phyloP scores from a whole-genome alignment of 2,329 filamentous ascomycete species.

The Clonostachys chloroleuca region DNA sequence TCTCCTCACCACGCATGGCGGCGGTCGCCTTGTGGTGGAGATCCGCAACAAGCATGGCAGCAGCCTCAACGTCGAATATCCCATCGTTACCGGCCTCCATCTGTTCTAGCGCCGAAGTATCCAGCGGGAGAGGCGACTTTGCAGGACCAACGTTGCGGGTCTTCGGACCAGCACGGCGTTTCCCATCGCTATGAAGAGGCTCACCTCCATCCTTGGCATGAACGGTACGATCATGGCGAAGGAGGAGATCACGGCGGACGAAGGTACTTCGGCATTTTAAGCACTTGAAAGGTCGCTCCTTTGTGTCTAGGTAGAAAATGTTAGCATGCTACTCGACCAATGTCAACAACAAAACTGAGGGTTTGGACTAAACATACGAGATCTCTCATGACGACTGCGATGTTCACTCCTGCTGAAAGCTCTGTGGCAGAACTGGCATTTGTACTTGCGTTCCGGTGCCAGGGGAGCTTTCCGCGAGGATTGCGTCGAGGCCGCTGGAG shows the following conservation, averaged over 20 bases:
- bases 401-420: slow-evolving; percentile 98
- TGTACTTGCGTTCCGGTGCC: slow-evolving; percentile 96
- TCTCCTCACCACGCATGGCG: slow-evolving; percentile 56
- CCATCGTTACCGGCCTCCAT: slow-evolving; percentile 87
- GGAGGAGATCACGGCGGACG: slow-evolving; percentile 90
- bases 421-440: slow-evolving; percentile 97
- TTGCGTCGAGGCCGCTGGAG: slow-evolving; percentile 63
- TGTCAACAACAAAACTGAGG: slow-evolving; percentile 3
- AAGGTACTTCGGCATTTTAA: slow-evolving; percentile 98
- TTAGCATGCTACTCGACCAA: slow-evolving; percentile 13
- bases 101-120: slow-evolving; percentile 84
- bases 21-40: slow-evolving; percentile 90
- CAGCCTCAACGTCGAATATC: slow-evolving; percentile 93
- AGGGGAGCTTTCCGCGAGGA: slow-evolving; percentile 71
- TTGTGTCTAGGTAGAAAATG: slow-evolving; percentile 66
- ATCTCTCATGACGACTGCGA: slow-evolving; percentile 92
- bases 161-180: slow-evolving; percentile 74
- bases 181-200: slow-evolving; percentile 89
- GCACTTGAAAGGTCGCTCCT: slow-evolving; percentile 98
- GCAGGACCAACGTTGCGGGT: slow-evolving; percentile 60
- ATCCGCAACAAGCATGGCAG: slow-evolving; percentile 97
- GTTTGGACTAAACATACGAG: slow-evolving; percentile 69
- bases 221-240: slow-evolving; percentile 96
- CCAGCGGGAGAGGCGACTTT: slow-evolving; percentile 75
- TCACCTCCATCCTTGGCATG: slow-evolving; percentile 97